Conservation (phyloP, 2,329 filamentous ascomycete species). For the Xylariaceae sp. region DNA sequence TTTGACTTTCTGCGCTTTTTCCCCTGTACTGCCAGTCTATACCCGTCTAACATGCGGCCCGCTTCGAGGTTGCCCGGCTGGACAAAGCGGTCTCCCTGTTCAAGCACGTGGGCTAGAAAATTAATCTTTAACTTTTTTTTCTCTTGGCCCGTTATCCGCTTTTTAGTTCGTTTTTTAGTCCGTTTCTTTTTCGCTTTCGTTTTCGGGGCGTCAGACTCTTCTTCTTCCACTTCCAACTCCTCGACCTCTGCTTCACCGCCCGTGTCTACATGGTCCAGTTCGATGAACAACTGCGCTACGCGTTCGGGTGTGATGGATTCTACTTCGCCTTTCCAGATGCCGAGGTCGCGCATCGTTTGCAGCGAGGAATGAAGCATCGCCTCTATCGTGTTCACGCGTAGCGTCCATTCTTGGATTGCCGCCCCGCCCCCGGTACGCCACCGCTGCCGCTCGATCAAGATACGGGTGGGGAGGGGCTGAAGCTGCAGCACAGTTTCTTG, state of each 20-base stretch:
- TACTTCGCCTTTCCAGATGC: constrained; percentile 40
- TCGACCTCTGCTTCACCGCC: background rate
- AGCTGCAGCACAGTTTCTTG: constrained; percentile 39
- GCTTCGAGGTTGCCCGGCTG: constrained; percentile 11
- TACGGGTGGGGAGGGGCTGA: constrained; percentile 59
- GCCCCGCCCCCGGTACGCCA: constrained; percentile 58
- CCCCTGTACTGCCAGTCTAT: background rate
- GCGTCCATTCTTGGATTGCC: constrained; percentile 73
- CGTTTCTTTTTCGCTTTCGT: background rate
- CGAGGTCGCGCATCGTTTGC: constrained; percentile 46
- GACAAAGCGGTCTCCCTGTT: constrained; percentile 20
- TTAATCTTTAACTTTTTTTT: constrained; percentile 59
- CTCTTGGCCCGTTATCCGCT: constrained; percentile 17
- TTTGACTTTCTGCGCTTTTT: constrained; percentile 2
- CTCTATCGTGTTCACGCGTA: constrained; percentile 76
- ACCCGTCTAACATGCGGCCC: constrained; percentile 14
- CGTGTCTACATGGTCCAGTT: background rate
- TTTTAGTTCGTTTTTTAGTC: constrained; percentile 12
- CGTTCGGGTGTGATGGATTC: constrained; percentile 36
- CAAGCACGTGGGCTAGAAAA: constrained; percentile 52
- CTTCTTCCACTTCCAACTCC: constrained; percentile 17
- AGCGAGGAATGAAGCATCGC: constrained; percentile 72
- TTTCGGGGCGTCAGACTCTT: background rate
- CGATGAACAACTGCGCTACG: constrained; percentile 22
- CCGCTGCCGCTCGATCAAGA: constrained; percentile 62